These are phyloP conservation scores for Candida dajiaensis DNA, from an alignment of 805 yeast species.

Conservation along the genomic window DNA sequence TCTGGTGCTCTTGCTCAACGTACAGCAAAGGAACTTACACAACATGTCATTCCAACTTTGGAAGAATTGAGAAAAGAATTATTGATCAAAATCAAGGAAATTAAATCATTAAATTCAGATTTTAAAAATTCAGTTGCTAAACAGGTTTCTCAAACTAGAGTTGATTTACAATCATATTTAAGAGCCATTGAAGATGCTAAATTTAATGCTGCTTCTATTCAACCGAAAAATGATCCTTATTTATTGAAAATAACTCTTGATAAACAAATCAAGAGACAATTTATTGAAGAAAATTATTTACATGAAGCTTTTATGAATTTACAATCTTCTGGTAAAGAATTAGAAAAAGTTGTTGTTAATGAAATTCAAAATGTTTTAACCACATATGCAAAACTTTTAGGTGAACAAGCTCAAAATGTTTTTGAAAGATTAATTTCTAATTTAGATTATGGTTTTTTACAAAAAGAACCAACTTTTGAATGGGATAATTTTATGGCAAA, in stretches of 20 bases:
- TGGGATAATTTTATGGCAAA: slow-evolving; percentile 81
- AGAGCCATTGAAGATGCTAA: slow-evolving; percentile 63
- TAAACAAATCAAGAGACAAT: slow-evolving; percentile 67
- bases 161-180: slow-evolving; percentile 44
- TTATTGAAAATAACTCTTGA: slow-evolving; percentile 67
- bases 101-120: slow-evolving; percentile 74
- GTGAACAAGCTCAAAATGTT: slow-evolving; percentile 68
- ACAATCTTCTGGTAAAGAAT: slow-evolving; percentile 81
- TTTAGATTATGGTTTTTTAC: slow-evolving; percentile 62
- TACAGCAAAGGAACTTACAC: slow-evolving; percentile 54
- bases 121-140: slow-evolving; percentile 70
- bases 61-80: slow-evolving; percentile 72
- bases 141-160: slow-evolving; percentile 63
- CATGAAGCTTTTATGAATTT: slow-evolving; percentile 86
- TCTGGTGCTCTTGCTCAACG: slow-evolving; percentile 53
- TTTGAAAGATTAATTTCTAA: slow-evolving; percentile 61
- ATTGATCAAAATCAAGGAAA: slow-evolving; percentile 79
- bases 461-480: slow-evolving; percentile 75
- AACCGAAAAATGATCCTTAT: slow-evolving; percentile 73
- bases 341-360: slow-evolving; percentile 80
- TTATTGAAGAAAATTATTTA: slow-evolving; percentile 77
- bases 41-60: slow-evolving; percentile 57
- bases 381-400: slow-evolving; percentile 62
- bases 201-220: slow-evolving; percentile 35
- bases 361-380: slow-evolving; percentile 82